Evolutionary conservation across 106 monocot genomes (phyloP), one percentile per base, ranked within the genome.

Genomic region (Apostasia shenzhenica): DNA sequence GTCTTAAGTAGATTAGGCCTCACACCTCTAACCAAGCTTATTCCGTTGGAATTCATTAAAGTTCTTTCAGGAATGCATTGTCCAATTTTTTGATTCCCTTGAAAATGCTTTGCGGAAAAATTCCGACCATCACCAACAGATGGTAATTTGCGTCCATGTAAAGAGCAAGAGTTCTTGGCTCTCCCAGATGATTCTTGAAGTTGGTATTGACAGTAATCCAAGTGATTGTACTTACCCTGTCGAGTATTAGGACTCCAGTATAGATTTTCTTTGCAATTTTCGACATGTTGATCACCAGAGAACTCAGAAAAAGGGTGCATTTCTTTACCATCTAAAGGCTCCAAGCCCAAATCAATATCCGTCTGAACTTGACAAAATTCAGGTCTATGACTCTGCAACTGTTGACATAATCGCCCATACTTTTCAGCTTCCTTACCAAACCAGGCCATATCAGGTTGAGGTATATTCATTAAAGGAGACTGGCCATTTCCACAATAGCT

Each of bases 41-140:
- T 37, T 45, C 63, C 63, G 54, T 76, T 61, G 12, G 69, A 55
- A 13, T 55, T 55, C n/a, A 63, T 63, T 40, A 70, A 48, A 61
- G 48, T 63, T 45, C 41, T 69, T 70, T 76, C 63, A 63, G 76
- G 76, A 76, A 43, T 54, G 55, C 61, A 54, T 4, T 76, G 69
- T 45, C 39, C 48, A 48, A 56, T 40, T 55, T 63, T 70, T 48
- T 68, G 75, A 8, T 50, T 58, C 48, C 66, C 49, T 1, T 8
- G 51, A 40, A 68, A 59, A 60, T 75, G 41, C 26, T 44, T 67
- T 50, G 38, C 14, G 59, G 49, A 38, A 39, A 13, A 67, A 59
- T 7, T 52, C 41, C 6, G 52, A 50, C 10, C 39, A 53, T 53
- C 14, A 53, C 41, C 14, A 8, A 9, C 38, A 53, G 67, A 67